phyloP scores from a whole-genome alignment of 768 basidiomycete species.

The Mycena filopes region DNA sequence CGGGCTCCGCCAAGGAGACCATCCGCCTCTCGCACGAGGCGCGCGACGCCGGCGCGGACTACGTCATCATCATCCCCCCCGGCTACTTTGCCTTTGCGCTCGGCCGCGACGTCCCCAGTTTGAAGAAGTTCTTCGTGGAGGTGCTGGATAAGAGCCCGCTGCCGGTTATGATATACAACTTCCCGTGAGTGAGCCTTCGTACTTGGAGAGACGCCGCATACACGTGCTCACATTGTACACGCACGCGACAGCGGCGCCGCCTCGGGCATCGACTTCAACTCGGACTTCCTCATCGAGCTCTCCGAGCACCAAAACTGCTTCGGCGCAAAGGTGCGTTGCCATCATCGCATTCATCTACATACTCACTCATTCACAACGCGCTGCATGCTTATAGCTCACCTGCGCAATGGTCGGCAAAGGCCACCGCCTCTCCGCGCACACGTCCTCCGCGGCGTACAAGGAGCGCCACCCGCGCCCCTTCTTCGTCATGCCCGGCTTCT shows the following conservation, averaged over 20 bases:
- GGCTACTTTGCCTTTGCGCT: slow-evolving; percentile 59
- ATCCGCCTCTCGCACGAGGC: slow-evolving; percentile 66
- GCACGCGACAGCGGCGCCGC: slow-evolving; percentile 28
- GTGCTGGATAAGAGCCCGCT: slow-evolving; percentile 34
- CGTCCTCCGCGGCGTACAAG: slow-evolving; percentile 32
- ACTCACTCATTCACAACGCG: not conserved
- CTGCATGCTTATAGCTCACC: slow-evolving; percentile 27
- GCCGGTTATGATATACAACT: slow-evolving; percentile 37
- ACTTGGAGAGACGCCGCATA: too few species aligned
- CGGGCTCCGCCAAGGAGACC: slow-evolving; percentile 69
- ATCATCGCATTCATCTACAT: too few species aligned
- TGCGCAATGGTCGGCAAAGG: slow-evolving; percentile 35
- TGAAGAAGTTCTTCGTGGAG: slow-evolving; percentile 32
- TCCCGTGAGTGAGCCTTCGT: slow-evolving; percentile 21
- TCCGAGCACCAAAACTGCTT: slow-evolving; percentile 37
- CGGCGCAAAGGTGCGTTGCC: slow-evolving; percentile 31
- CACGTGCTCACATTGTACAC: too few species aligned
- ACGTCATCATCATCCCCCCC: slow-evolving; percentile 70
- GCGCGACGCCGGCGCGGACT: slow-evolving; percentile 72
- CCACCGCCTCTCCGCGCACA: slow-evolving; percentile 32
- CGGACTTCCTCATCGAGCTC: slow-evolving; percentile 31
- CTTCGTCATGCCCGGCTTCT: slow-evolving; percentile 34
- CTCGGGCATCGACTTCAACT: slow-evolving; percentile 33
- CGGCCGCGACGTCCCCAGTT: slow-evolving; percentile 26
- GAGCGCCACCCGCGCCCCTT: slow-evolving; percentile 29